A percentile compares a stretch with the other conserved stretches of the same genome.
phyloP scores from a whole-genome alignment of 495 filamentous ascomycete genomes.

The Penicillium coffeae region DNA sequence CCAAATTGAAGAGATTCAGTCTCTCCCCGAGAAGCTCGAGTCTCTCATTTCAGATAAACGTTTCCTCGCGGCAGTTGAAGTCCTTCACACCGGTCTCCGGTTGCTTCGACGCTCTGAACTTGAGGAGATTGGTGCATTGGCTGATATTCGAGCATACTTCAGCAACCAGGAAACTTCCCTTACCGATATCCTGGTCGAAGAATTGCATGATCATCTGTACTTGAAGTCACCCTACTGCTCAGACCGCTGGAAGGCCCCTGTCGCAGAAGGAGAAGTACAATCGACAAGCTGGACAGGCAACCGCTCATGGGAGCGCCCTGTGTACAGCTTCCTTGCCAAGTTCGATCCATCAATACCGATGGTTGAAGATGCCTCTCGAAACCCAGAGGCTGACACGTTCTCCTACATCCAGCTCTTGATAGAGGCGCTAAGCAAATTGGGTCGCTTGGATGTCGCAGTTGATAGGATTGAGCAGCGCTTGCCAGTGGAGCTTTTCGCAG shows the following conservation, averaged over 20 bases:
- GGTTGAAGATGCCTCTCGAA: slow-evolving; percentile 81
- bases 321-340: slow-evolving; percentile 76
- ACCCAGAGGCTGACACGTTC: slow-evolving; percentile 92
- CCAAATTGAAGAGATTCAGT: slow-evolving; percentile 82
- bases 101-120: slow-evolving; percentile 82
- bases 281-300: slow-evolving; percentile 25
- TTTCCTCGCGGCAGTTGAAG: slow-evolving; percentile 87
- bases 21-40: slow-evolving; percentile 90
- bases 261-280: slow-evolving; percentile 52
- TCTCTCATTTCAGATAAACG: slow-evolving; percentile 92
- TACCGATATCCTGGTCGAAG: slow-evolving; percentile 92
- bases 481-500: slow-evolving; percentile 87
- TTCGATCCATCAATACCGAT: slow-evolving; percentile 69
- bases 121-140: slow-evolving; percentile 85
- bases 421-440: slow-evolving; percentile 84
- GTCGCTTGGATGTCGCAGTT: slow-evolving; percentile 76
- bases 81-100: slow-evolving; percentile 80
- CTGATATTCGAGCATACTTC: slow-evolving; percentile 82
- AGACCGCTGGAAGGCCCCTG: slow-evolving; percentile 77
- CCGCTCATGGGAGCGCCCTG: slow-evolving; percentile 53
- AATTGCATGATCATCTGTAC: slow-evolving; percentile 95
- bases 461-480: slow-evolving; percentile 88
- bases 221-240: slow-evolving; percentile 96
- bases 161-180: slow-evolving; percentile 87
- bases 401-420: slow-evolving; percentile 85